Base-by-base conservation (phyloP, 1,284 basidiomycete species). In the Xerocomus alliaceus region DNA sequence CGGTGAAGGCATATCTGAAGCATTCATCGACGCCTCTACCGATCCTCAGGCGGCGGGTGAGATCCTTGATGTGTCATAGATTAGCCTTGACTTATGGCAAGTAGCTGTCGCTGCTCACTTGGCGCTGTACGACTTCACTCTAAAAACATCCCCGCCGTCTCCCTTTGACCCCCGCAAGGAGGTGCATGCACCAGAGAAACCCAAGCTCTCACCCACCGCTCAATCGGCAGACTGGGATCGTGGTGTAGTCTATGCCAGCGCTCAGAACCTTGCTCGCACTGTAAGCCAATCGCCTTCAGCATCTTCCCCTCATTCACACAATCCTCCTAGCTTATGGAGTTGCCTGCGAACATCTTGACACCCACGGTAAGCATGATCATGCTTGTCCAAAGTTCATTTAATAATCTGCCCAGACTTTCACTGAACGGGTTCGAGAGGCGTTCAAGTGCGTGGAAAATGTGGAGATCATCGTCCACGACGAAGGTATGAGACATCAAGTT, bases 211-310 rank as follows among this genome's bases (percentile, higher is more conserved):
- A 9, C 83, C 89, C 6, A 56, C 82, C 9, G 60, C 78, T 9
- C 57, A 64, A 1, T 84, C 85, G 4, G 75, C 79, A 54, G 86
- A 87, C 58, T 94, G 92, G 92, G 82, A 90, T 35, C 81, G 83
- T 11, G 92, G 92, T 35, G 81, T 85, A 4, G 67, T 90, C 44
- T 94, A 92, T 69, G 92, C 88, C 4, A 79, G 88, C 61, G 88
- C 92, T 5, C 94, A 96, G 78, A 96, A 96, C 75, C 79, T 93
- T 68, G 92, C 93, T 17, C 84, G 93, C 49, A 94, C 93, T 54
- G 89, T 87, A 71, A 49, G 82, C 66, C 28, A 22, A 35, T 10
- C 26, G 12, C 31, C 67, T 39, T 61, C 24, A 9, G 15, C 12
- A 22, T 42, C 44, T 50, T 26, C 13, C 29, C 41, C 31, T 41